These are phyloP conservation scores for Raphidocelis subcapitata DNA, from an alignment of 139 green algal genomes.

Conservation along the genomic window DNA sequence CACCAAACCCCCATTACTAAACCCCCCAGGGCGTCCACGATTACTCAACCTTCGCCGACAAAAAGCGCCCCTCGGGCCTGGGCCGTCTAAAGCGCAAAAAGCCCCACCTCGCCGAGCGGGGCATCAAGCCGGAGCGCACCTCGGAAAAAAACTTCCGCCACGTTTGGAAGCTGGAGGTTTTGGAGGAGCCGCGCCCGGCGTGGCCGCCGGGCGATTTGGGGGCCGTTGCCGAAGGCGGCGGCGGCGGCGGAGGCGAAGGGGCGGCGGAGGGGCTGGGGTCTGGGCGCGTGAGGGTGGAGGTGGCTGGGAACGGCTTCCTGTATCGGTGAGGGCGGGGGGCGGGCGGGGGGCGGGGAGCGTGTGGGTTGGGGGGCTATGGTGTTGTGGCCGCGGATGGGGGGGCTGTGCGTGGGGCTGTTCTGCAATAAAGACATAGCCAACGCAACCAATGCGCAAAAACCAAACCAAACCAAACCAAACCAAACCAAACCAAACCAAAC, in stretches of 20 bases:
- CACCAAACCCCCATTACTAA: too few relatives aligned
- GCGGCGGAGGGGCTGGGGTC: background rate
- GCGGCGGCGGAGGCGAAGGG: too few relatives aligned
- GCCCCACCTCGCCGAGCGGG: conserved; percentile 31
- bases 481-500: too few relatives aligned
- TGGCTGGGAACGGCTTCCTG: conserved; percentile 35
- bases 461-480: too few relatives aligned
- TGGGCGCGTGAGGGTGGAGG: conserved; percentile 2
- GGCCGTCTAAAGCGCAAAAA: conserved; percentile 49
- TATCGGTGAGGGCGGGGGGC: conserved; percentile 18
- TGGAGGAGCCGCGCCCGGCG: background rate
- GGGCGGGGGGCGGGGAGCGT: too few relatives aligned
- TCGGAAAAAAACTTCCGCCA: conserved; percentile 39
- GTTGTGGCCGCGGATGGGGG: too few relatives aligned
- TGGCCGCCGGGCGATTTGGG: too few relatives aligned
- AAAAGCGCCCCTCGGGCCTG: conserved; percentile 39
- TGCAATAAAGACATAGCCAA: too few relatives aligned
- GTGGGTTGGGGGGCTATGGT: too few relatives aligned
- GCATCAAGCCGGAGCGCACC: conserved; percentile 44
- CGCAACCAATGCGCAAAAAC: too few relatives aligned
- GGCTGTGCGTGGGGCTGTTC: background rate
- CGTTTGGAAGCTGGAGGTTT: conserved; percentile 11
- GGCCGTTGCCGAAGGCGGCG: too few relatives aligned
- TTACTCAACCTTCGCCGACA: conserved; percentile 47
- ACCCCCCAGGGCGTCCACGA: conserved; percentile 27